These are phyloP conservation scores for Xylariaceae sp. DNA, from an alignment of 2,329 filamentous ascomycete genomes.

Conservation along the genomic window DNA sequence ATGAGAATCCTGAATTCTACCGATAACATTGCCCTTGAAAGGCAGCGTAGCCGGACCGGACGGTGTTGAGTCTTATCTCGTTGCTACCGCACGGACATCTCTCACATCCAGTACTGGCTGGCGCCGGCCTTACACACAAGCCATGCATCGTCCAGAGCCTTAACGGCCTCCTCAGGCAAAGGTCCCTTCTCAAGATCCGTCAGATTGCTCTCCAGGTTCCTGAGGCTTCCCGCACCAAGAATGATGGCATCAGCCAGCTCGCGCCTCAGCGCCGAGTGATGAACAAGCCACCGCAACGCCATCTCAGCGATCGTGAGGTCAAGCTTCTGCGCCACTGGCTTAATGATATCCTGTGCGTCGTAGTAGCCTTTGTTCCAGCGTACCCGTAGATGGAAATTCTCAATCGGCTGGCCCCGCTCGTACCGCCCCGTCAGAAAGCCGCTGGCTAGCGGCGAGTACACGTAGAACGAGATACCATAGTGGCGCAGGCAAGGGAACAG, in stretches of 20 bases:
- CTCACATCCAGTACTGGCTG: constrained; percentile 2
- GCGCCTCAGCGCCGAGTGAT: constrained; percentile 34
- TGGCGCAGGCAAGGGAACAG: constrained; percentile 42
- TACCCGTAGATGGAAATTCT: constrained; percentile 6
- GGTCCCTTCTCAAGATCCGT: constrained; percentile 37
- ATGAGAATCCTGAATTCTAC: too few species aligned
- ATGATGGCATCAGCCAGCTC: constrained; percentile 36
- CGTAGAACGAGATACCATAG: constrained; percentile 42
- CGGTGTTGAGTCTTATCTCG: too few species aligned
- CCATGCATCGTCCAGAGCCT: constrained; percentile 14
- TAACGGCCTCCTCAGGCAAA: constrained; percentile 30
- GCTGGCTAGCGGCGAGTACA: constrained; percentile 34
- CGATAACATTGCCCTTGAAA: too few species aligned
- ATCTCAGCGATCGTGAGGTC: constrained; percentile 38
- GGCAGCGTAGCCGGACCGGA: too few species aligned
- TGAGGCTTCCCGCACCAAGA: constrained; percentile 34
- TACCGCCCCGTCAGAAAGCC: constrained; percentile 16
- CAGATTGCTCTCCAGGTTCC: constrained; percentile 37
- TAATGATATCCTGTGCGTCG: constrained; percentile 25
- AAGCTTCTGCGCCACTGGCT: constrained; percentile 31
- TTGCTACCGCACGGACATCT: background rate
- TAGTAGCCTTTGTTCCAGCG: constrained; percentile 12
- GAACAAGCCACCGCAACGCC: constrained; percentile 39
- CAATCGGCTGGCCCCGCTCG: constrained; percentile 1
- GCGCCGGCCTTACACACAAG: constrained; percentile 6